phyloP scores from a whole-genome alignment of 306 rosid genomes.

The Cucurbita pepo region DNA sequence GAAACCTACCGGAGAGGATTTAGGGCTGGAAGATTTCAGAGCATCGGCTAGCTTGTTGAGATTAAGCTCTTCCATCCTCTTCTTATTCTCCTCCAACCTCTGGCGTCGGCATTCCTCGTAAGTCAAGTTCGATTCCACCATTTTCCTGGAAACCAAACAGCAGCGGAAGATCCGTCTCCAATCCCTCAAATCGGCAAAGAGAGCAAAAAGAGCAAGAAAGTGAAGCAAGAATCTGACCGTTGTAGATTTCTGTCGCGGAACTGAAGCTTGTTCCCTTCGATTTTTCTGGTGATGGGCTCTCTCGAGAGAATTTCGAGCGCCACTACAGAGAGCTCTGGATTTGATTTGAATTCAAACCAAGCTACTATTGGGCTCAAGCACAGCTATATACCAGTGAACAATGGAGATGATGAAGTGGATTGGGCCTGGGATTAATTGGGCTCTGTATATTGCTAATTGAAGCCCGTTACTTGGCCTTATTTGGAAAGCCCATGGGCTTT shows the following conservation, averaged over 20 bases:
- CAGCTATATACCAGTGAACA: too few relatives aligned
- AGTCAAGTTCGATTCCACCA: constrained; percentile 19
- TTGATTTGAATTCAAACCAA: background rate
- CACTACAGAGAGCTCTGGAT: background rate
- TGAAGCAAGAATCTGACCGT: background rate
- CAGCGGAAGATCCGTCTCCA: too few relatives aligned
- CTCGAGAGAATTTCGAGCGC: background rate
- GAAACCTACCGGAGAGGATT: constrained; percentile 22
- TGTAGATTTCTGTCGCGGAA: background rate
- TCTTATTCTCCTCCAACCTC: constrained; percentile 34
- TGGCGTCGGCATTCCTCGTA: constrained; percentile 33
- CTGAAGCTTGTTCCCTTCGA: background rate
- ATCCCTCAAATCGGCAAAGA: background rate
- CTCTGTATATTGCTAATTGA: too few relatives aligned
- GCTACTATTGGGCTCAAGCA: too few relatives aligned
- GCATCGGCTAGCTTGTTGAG: constrained; percentile 24
- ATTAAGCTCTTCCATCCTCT: constrained; percentile 40
- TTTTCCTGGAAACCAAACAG: constrained; percentile 11
- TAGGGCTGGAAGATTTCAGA: constrained; percentile 18
- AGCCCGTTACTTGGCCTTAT: background rate
- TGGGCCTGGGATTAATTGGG: background rate
- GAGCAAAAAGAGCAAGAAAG: background rate
- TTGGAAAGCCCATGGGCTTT: background rate
- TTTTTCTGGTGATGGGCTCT: background rate
- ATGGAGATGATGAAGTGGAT: background rate